Evolutionary conservation across 2,329 filamentous ascomycete species (phyloP).

Genomic region (Trichoderma cornu-damae): DNA sequence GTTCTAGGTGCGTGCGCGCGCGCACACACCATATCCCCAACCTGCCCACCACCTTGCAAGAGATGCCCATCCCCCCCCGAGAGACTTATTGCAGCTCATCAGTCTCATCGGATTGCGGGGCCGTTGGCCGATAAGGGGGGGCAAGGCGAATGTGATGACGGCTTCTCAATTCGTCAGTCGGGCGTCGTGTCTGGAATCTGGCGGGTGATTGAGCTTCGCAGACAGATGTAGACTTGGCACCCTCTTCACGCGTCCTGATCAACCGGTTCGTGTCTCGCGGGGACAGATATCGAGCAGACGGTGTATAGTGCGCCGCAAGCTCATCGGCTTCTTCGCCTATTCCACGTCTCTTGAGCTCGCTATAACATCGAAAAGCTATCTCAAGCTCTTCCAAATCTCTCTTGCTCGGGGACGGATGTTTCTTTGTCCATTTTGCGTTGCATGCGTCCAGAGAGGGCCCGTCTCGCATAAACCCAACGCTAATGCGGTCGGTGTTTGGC

Average conservation of each 20-base stretch:
- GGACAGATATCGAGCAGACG: conserved; percentile 20
- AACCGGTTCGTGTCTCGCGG: conserved; percentile 30
- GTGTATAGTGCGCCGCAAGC: conserved; percentile 24
- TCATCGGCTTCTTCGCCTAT: conserved; percentile 29
- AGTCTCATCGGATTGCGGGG: conserved; percentile 26
- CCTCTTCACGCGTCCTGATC: conserved; percentile 18
- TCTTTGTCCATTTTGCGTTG: conserved; percentile 29
- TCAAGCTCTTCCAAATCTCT: conserved; percentile 37
- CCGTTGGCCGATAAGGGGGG: conserved; percentile 25
- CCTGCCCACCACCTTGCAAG: neutral
- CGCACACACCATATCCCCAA: neutral
- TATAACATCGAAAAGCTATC: conserved; percentile 33
- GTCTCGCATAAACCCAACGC: neutral
- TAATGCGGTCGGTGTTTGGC: neutral
- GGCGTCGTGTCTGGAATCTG: conserved; percentile 12
- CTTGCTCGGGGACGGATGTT: conserved; percentile 44
- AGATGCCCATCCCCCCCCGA: neutral
- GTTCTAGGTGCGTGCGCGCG: neutral
- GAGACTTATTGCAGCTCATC: conserved; percentile 34
- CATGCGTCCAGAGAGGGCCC: neutral
- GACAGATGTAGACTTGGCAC: conserved; percentile 2
- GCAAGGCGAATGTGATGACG: conserved; percentile 27
- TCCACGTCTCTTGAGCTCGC: conserved; percentile 22
- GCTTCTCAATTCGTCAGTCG: conserved; percentile 21
- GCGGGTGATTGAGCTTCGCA: conserved; percentile 9